Evolutionary conservation across 768 basidiomycete genomes (phyloP), one percentile per base, ranked within the genome.

Genomic region (Coprinopsis marcescibilis): DNA sequence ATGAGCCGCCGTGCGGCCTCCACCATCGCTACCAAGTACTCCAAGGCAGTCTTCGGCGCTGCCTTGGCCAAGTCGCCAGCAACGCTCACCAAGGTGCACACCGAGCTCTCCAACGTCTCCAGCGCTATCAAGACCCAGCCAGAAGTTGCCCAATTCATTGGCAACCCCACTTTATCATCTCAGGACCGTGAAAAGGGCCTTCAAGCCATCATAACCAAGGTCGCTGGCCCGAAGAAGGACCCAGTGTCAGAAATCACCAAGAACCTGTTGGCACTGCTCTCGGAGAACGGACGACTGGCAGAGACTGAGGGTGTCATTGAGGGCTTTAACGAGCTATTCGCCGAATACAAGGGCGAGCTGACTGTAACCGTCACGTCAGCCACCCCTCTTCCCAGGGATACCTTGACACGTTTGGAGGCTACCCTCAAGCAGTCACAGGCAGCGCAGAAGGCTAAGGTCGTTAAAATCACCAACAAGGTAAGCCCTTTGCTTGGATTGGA

Each of bases 391-490:
- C 75, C 88, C 47, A 85, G 72, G 71, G 86, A 90, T 55, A 64
- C 83, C 53, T 75, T 89, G 48, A 72, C 73, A 46, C 80, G 85
- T 51, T 76, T 99, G 51, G 95, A 98, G 72, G 72, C 82, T 37
- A 67, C 85, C 27, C 75, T 99, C 63, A 96, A 89, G 78, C 78
- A 80, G 61, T 89, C 87, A 20, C 80, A 91, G 71, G 73, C 85
- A 27, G 95, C 85, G 21, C 82, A 88, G 68, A 73, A 83, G 56
- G 89, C 91, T 27, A 98, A 97, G 73, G 73, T 80, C 13, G 62
- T 99, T 55, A 94, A 93, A 69, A 66, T 99, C 47, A 74, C 80
- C 52, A 96, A 98, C 80, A 94, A 94, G 80, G 92, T 86, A 54
- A 51, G 76, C 59, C 2, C 2, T 34, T 20, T 50, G 32, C 26